A percentile compares a stretch with the other conserved stretches of the same genome.
phyloP scores from a whole-genome alignment of 2,329 filamentous ascomycete species.

The Fusarium acutatum region DNA sequence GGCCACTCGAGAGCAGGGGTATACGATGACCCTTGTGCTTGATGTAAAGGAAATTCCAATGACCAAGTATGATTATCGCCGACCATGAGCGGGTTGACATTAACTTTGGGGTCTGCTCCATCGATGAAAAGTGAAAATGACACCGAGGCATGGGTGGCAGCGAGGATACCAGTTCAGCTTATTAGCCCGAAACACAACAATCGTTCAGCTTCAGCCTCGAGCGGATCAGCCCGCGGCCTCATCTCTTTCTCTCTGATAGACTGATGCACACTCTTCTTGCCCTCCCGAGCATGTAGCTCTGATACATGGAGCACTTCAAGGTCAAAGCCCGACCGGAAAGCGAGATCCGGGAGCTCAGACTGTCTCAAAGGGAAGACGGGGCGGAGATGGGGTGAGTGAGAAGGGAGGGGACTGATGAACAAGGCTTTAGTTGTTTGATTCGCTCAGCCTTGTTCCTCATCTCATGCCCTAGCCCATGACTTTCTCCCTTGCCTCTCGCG shows the following conservation, averaged over 20 bases:
- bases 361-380: conserved; percentile 28
- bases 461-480: conserved; percentile 16
- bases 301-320: conserved; percentile 21
- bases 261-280: conserved; percentile 1
- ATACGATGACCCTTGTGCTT: conserved; percentile 19
- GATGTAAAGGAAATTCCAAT: conserved; percentile 24
- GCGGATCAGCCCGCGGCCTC: conserved; percentile 21
- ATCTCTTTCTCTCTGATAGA: not conserved
- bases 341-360: conserved; percentile 27
- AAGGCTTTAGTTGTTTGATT: conserved; percentile 35
- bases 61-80: conserved; percentile 28
- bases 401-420: conserved; percentile 24
- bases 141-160: conserved; percentile 19
- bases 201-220: conserved; percentile 37
- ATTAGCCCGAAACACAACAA: conserved; percentile 23
- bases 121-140: conserved; percentile 23
- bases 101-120: conserved; percentile 3
- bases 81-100: conserved; percentile 23
- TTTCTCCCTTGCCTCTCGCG: conserved; percentile 26
- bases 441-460: conserved; percentile 39
- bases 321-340: conserved; percentile 32
- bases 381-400: conserved; percentile 28
- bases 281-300: conserved; percentile 9
- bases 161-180: conserved; percentile 29
- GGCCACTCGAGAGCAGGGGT: conserved; percentile 37